These are phyloP conservation scores for Amanita exitialis DNA, from an alignment of 768 basidiomycete genomes.

Conservation along the genomic window DNA sequence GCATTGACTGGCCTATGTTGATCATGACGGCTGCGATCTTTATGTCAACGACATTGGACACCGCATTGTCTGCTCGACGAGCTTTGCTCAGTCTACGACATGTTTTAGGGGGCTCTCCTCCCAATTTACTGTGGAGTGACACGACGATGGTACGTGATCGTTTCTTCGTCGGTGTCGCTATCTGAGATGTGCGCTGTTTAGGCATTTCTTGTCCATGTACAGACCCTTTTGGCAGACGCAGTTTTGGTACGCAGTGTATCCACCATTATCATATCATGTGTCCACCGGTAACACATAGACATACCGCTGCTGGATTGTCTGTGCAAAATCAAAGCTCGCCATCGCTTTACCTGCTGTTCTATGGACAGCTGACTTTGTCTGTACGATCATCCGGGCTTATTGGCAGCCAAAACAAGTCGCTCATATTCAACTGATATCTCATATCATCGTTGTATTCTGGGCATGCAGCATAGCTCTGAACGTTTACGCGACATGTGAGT, in stretches of 20 bases:
- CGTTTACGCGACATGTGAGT: constrained; percentile 14
- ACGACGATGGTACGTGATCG: constrained; percentile 7
- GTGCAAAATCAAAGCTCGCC: constrained; percentile 5
- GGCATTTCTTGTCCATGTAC: constrained; percentile 5
- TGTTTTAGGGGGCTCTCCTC: background rate
- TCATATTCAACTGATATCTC: background rate
- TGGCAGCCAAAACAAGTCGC: background rate
- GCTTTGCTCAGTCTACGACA: constrained; percentile 6
- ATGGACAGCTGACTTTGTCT: constrained; percentile 9
- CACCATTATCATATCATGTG: background rate
- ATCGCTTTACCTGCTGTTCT: constrained; percentile 8
- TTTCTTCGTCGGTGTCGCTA: background rate
- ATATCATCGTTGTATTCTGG: constrained; percentile 9
- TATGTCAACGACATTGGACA: constrained; percentile 7
- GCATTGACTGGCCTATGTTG: constrained; percentile 8
- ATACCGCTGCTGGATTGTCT: constrained; percentile 14
- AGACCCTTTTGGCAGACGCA: constrained; percentile 9
- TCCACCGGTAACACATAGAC: constrained; percentile 3
- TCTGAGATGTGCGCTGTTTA: background rate
- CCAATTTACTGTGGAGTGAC: constrained; percentile 9
- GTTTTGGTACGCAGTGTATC: constrained; percentile 7
- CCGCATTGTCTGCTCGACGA: constrained; percentile 10
- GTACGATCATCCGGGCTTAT: constrained; percentile 4
- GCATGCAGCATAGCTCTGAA: constrained; percentile 11
- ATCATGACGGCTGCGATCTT: constrained; percentile 7